A percentile compares a stretch with the other conserved stretches of the same genome.
Evolutionary conservation across 1,284 basidiomycete species (phyloP).

Genomic region (Termitomyces sp.): DNA sequence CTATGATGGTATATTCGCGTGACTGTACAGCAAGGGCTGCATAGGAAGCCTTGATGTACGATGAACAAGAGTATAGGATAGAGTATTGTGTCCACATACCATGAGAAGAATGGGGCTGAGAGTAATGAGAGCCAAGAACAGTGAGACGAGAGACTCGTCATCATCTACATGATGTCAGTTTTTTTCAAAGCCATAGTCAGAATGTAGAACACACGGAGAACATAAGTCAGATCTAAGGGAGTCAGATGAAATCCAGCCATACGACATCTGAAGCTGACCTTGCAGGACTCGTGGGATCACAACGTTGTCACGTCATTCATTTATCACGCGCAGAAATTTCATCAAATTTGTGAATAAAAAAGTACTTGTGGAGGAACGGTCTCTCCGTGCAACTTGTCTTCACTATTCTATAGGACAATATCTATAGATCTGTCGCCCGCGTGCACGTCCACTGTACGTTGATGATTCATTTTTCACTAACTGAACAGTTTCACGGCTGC

Average conservation of each 20-base stretch:
- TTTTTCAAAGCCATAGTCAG: constrained; percentile 1
- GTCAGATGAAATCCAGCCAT: constrained; percentile 9
- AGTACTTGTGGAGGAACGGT: background rate
- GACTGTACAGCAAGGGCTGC: constrained; percentile 71
- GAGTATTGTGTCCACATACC: constrained; percentile 33
- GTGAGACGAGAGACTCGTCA: constrained; percentile 47
- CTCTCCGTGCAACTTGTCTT: background rate
- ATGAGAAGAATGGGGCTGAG: constrained; percentile 74
- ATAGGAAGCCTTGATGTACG: constrained; percentile 60
- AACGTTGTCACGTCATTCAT: background rate
- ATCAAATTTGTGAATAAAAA: no score
- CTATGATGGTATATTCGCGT: constrained; percentile 71
- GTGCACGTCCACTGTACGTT: background rate
- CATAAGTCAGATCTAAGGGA: constrained; percentile 62
- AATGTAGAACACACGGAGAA: constrained; percentile 46
- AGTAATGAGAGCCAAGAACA: constrained; percentile 64
- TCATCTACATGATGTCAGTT: constrained; percentile 4
- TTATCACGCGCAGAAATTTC: background rate
- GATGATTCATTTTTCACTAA: no score
- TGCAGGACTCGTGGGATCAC: background rate
- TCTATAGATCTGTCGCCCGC: background rate
- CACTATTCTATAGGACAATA: background rate
- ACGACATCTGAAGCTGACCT: background rate
- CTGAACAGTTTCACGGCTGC: background rate
- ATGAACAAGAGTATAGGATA: background rate